Evolutionary conservation across 2,329 filamentous ascomycete species (phyloP), one percentile per base, ranked within the genome.

Genomic region (Beauveria australis): DNA sequence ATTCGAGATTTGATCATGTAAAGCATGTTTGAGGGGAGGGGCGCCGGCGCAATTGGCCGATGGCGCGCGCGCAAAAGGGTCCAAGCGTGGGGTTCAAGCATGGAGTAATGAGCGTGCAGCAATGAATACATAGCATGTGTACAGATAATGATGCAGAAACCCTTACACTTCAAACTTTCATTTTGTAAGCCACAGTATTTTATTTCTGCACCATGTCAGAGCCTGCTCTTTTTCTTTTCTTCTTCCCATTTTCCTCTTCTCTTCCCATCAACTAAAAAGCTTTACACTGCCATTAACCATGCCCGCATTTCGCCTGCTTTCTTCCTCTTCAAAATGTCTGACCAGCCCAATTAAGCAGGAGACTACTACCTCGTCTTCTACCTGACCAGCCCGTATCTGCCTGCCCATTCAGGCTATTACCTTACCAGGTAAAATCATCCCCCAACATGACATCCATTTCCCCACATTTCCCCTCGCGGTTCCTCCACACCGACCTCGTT

Each of bases 331-430:
- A 7, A 37, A 37, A 30, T 53, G 24, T 41, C 52, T 19, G 18
- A 54, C 52, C 52, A 54, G 30, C 37, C 52, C 52, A 19, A 54
- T 44, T 43, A 54, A 54, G 52, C 52, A 54, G 40, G 52, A 54
- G 40, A n/a, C 40, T n/a, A 53, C 43, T 28, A 9, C 30, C 48
- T 51, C 48, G 28, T 18, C 24, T 16, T 24, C 3, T 49, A 26
- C 24, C 43, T 46, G 19, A 19, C 19, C 16, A 12, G 33, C 33
- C 33, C 33, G 12, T 37, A 37, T 14, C 12, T 37, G 9, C 12
- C 12, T 37, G 33, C 33, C 33, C 33, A 37, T 24, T 30, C 8
- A 30, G 28, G 28, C 28, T 30, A 30, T 16, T 14, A 37, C n/a
- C n/a, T 37, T 37, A 37, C 19, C 44, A 47, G 44, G 44, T 47